Conservation (phyloP, 345 rosid genomes). For the Firmiana major region DNA sequence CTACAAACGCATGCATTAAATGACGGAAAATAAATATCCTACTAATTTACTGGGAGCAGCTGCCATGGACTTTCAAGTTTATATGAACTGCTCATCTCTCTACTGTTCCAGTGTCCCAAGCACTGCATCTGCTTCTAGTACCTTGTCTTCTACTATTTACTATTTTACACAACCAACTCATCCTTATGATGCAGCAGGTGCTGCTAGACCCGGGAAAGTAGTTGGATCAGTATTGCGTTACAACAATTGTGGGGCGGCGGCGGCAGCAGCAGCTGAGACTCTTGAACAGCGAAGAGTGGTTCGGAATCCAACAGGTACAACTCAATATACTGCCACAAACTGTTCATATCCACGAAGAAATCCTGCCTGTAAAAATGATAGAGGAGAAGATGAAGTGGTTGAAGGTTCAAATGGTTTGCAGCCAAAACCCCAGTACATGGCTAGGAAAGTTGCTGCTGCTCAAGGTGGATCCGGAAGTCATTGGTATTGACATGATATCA, state of each 20-base stretch:
- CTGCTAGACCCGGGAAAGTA: conserved; percentile 84
- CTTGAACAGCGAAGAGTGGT: conserved; percentile 69
- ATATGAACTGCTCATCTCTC: neutral
- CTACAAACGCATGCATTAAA: neutral
- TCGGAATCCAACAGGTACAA: conserved; percentile 55
- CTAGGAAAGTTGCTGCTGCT: conserved; percentile 80
- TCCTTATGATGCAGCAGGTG: conserved; percentile 43
- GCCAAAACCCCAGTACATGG: conserved; percentile 77
- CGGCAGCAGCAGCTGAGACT: conserved; percentile 56
- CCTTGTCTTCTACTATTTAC: too few relatives aligned
- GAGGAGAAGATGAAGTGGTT: conserved; percentile 57
- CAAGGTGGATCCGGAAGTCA: conserved; percentile 65
- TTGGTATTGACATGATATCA: conserved; percentile 53
- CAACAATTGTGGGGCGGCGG: conserved; percentile 72
- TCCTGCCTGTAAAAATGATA: conserved; percentile 57
- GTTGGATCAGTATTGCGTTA: conserved; percentile 77
- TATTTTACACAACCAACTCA: neutral
- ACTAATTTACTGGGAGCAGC: neutral
- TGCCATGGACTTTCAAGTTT: neutral
- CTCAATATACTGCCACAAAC: conserved; percentile 47
- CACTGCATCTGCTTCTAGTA: neutral
- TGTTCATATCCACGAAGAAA: conserved; percentile 63
- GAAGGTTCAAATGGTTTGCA: conserved; percentile 66
- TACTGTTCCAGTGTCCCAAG: neutral
- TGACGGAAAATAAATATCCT: neutral